Base-by-base conservation (phyloP, 2,329 filamentous ascomycete genomes). In the Myriosclerotinia curreyana region DNA sequence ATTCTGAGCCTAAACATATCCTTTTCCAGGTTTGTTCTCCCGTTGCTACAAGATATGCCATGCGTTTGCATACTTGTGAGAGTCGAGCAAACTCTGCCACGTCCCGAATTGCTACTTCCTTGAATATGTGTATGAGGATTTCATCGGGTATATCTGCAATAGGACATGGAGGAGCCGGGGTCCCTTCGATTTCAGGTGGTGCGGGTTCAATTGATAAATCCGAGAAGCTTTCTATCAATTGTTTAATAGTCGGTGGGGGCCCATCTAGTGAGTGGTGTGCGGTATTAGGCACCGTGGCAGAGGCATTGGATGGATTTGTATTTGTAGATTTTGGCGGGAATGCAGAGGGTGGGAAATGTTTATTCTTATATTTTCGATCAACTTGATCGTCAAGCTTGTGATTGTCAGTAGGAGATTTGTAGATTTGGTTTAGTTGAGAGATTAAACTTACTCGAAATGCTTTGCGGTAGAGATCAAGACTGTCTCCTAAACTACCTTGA, bases 1-100 rank as follows among this genome's bases (percentile, higher is more conserved):
- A 88, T 73, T 91, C 85, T 15, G 77, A 67, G 0, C 87, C 88
- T 1, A 90, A 77, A 53, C 89, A 90, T 5, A 96, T 77, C 22
- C 86, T 83, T 65, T 88, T 91, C 93, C 95, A 99, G 71, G 96
- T 89, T 51, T 84, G 83, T 71, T 96, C 89, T 74, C 98, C 93
- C 7, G 89, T 90, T 38, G 86, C 81, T 58, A 96, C 88, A 25
- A 98, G 84, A 74, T 90, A 97, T 28, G 94, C 92, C 51, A 98
- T 79, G 17, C 89, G 86, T 75, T 92, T 96, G 79, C 94, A 98
- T 3, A 96, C 93, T 67, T 88, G 84, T 0, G 91, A 83, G 20
- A 93, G 80, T 31, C 91, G 88, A 25, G 83, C 84, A 70, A 96
- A 93, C 48, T 89, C 85, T 3, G 88, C 89, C 0, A 96, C 82